phyloP scores from a whole-genome alignment of 2,329 filamentous ascomycete genomes.

The Didymella arachidicola region DNA sequence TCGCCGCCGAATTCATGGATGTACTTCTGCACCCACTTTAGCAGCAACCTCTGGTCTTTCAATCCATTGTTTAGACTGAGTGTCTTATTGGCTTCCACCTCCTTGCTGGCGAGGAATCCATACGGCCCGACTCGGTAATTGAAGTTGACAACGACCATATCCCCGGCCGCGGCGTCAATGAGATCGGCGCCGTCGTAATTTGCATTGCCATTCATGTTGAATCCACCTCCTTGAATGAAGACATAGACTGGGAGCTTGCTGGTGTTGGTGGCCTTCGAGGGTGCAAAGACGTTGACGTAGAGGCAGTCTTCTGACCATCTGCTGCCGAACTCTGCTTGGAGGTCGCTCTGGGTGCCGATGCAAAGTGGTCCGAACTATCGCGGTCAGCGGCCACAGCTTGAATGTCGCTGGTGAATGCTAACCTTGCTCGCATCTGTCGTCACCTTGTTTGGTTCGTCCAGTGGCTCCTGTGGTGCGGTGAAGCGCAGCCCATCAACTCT shows the following conservation, averaged over 20 bases:
- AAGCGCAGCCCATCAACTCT: slow-evolving; percentile 61
- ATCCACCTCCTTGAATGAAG: slow-evolving; percentile 53
- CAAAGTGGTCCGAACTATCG: slow-evolving; percentile 46
- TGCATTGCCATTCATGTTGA: slow-evolving; percentile 47
- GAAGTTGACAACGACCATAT: slow-evolving; percentile 52
- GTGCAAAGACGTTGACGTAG: slow-evolving; percentile 51
- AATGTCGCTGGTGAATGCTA: background rate
- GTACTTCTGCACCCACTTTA: slow-evolving; percentile 50
- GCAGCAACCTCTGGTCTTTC: slow-evolving; percentile 48
- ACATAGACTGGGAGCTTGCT: slow-evolving; percentile 51
- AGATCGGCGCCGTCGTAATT: slow-evolving; percentile 48
- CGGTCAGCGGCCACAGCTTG: background rate
- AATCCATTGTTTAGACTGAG: slow-evolving; percentile 50
- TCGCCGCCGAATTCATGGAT: slow-evolving; percentile 52
- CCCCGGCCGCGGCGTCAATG: slow-evolving; percentile 40
- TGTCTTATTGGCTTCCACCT: slow-evolving; percentile 36
- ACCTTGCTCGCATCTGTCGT: slow-evolving; percentile 52
- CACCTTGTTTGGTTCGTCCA: slow-evolving; percentile 55
- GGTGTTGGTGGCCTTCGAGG: slow-evolving; percentile 42
- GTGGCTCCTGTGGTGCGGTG: slow-evolving; percentile 70
- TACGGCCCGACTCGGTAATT: slow-evolving; percentile 53
- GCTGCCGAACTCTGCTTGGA: slow-evolving; percentile 39
- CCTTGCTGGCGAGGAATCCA: slow-evolving; percentile 48
- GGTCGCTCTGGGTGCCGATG: slow-evolving; percentile 36
- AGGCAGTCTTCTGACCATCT: slow-evolving; percentile 51